A percentile compares a stretch with the other conserved stretches of the same genome.
Evolutionary conservation across 805 yeast genomes (phyloP).

Genomic region (Starmera amethionina): DNA sequence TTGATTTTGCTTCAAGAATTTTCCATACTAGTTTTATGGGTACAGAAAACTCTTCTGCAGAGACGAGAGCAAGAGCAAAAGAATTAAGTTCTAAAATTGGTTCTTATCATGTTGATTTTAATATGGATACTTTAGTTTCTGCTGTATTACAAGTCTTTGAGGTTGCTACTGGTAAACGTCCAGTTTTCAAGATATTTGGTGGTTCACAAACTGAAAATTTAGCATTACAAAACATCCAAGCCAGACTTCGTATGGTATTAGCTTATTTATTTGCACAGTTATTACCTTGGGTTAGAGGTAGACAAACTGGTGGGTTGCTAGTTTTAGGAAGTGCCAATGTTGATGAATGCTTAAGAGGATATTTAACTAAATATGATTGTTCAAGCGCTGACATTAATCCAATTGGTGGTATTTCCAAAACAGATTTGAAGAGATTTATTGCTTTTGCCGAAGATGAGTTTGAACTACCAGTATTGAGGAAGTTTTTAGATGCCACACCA

Average conservation of each 20-base stretch:
- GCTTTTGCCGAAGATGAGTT: conserved; percentile 64
- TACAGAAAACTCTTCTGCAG: conserved; percentile 81
- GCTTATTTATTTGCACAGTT: conserved; percentile 90
- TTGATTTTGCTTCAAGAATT: conserved; percentile 62
- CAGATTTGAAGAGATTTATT: conserved; percentile 81
- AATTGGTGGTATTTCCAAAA: conserved; percentile 96
- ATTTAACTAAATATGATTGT: conserved; percentile 93
- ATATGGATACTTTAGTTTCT: conserved; percentile 77
- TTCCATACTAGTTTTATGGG: conserved; percentile 96
- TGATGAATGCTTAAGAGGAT: conserved; percentile 93
- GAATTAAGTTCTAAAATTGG: conserved; percentile 70
- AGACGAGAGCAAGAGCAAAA: conserved; percentile 77
- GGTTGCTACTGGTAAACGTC: conserved; percentile 83
- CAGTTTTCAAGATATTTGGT: conserved; percentile 86
- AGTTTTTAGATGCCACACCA: conserved; percentile 85
- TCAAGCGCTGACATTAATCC: conserved; percentile 97
- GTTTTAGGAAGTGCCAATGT: conserved; percentile 96
- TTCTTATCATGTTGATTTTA: conserved; percentile 82
- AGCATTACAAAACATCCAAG: conserved; percentile 95
- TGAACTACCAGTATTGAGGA: conserved; percentile 65
- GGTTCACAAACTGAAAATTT: conserved; percentile 87
- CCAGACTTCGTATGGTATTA: conserved; percentile 89
- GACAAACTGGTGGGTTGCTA: conserved; percentile 58
- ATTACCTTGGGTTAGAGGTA: conserved; percentile 87
- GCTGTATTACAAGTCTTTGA: conserved; percentile 73